Percentiles rank a stretch among this genome's conserved stretches.
phyloP scores from a whole-genome alignment of 371 early-diverging fungal genomes.

The Haplosporangium sp. region DNA sequence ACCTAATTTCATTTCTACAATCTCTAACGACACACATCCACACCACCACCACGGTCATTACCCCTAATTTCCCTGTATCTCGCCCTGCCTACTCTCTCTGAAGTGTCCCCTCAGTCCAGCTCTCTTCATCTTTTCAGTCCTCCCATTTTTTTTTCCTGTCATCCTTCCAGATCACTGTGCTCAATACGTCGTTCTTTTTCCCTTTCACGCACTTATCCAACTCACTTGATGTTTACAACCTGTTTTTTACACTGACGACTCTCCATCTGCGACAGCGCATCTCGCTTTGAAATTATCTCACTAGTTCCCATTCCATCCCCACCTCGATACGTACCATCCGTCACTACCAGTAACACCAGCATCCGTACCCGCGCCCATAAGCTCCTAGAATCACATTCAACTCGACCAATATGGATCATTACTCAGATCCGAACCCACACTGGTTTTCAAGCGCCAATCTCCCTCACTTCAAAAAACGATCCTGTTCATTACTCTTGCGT shows the following conservation, averaged over 20 bases:
- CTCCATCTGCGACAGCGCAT: too few species aligned
- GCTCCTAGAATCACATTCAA: too few species aligned
- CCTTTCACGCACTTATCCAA: neutral
- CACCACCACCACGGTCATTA: too few species aligned
- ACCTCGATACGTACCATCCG: neutral
- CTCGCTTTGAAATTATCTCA: too few species aligned
- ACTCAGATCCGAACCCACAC: slow-evolving; percentile 16
- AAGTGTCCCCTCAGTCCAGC: too few species aligned
- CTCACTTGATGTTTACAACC: too few species aligned
- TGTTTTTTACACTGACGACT: too few species aligned
- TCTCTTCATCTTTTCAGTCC: neutral
- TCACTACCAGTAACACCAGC: too few species aligned
- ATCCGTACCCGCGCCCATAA: neutral
- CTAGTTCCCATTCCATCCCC: too few species aligned
- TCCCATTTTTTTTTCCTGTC: slow-evolving; percentile 1
- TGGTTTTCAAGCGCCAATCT: slow-evolving; percentile 32
- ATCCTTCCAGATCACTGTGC: too few species aligned
- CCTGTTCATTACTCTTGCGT: slow-evolving; percentile 19
- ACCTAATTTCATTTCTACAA: slow-evolving; percentile 1
- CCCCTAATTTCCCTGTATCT: neutral
- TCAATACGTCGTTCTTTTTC: slow-evolving; percentile 5
- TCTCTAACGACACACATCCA: too few species aligned
- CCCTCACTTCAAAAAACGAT: slow-evolving; percentile 19
- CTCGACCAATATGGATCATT: slow-evolving; percentile 13
- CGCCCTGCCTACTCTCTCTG: too few species aligned